phyloP scores from a whole-genome alignment of 148 eudicot species.

The Persicaria maculosa region DNA sequence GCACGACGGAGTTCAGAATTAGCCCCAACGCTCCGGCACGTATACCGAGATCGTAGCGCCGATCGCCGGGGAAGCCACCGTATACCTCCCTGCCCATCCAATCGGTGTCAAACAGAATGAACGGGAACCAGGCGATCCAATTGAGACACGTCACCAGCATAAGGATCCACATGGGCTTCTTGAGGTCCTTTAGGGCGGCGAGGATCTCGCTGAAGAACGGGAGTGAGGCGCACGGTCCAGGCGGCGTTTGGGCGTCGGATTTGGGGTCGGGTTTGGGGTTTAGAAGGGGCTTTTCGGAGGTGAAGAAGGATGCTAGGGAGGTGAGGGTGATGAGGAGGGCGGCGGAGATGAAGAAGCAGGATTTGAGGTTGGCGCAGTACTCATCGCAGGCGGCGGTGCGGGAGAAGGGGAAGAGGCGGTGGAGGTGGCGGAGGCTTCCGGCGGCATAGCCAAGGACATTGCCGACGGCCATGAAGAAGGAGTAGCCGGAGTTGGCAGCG shows the following conservation, averaged over 20 bases:
- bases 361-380: constrained; percentile 82
- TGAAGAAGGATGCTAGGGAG: constrained; percentile 19
- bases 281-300: background rate
- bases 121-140: constrained; percentile 79
- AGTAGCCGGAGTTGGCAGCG: constrained; percentile 40
- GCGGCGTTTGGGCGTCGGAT: background rate
- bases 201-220: constrained; percentile 43
- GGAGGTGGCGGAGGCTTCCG: constrained; percentile 39
- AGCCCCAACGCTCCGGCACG: constrained; percentile 64
- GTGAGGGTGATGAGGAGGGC: constrained; percentile 33
- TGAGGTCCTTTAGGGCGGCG: constrained; percentile 39
- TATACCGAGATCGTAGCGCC: constrained; percentile 49
- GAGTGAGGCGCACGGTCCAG: background rate
- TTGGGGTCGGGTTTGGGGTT: no score
- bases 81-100: constrained; percentile 77
- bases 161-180: constrained; percentile 54
- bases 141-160: constrained; percentile 55
- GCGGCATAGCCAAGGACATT: constrained; percentile 80
- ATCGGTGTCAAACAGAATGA: constrained; percentile 62
- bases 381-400: constrained; percentile 53
- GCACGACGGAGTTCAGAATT: constrained; percentile 59
- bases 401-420: constrained; percentile 52
- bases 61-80: constrained; percentile 41
- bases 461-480: constrained; percentile 77
- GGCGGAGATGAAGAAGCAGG: constrained; percentile 59